These are phyloP conservation scores for Sambucus nigra DNA, from an alignment of 129 eudicot species.

Conservation along the genomic window DNA sequence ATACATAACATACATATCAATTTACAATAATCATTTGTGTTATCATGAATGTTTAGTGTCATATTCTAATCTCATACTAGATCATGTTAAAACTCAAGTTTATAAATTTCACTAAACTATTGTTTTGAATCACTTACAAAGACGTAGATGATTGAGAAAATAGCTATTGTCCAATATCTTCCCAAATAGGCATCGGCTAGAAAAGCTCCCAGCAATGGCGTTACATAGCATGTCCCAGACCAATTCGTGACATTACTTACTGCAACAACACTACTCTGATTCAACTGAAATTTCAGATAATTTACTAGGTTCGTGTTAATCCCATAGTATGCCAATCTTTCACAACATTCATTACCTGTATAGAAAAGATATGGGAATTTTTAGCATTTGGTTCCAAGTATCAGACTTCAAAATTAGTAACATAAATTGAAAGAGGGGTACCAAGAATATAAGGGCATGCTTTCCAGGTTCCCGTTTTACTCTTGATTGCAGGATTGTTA, in stretches of 20 bases:
- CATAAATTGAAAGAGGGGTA: slow-evolving; percentile 1
- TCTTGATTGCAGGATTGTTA: slow-evolving; percentile 52
- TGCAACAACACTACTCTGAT: slow-evolving; percentile 55
- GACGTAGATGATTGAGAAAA: slow-evolving; percentile 52
- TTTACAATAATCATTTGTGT: no score
- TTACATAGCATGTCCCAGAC: slow-evolving; percentile 77
- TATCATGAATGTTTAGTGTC: no score
- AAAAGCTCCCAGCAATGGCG: slow-evolving; percentile 71
- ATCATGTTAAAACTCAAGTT: no score
- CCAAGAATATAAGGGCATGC: slow-evolving; percentile 91
- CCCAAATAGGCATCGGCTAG: slow-evolving; percentile 78
- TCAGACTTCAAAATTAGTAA: background rate
- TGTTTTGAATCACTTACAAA: no score
- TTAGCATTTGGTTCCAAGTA: no score
- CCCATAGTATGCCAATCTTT: slow-evolving; percentile 78
- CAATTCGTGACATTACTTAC: slow-evolving; percentile 62
- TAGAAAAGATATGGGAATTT: background rate
- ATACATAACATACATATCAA: no score
- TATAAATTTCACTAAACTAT: no score
- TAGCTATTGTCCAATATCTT: slow-evolving; percentile 75
- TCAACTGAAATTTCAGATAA: slow-evolving; percentile 43
- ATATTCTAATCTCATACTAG: no score
- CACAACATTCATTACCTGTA: slow-evolving; percentile 75
- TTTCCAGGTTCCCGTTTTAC: slow-evolving; percentile 81
- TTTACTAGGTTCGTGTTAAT: slow-evolving; percentile 63